Conservation (phyloP, 1,284 basidiomycete species). For the Polyporus tsugae region DNA sequence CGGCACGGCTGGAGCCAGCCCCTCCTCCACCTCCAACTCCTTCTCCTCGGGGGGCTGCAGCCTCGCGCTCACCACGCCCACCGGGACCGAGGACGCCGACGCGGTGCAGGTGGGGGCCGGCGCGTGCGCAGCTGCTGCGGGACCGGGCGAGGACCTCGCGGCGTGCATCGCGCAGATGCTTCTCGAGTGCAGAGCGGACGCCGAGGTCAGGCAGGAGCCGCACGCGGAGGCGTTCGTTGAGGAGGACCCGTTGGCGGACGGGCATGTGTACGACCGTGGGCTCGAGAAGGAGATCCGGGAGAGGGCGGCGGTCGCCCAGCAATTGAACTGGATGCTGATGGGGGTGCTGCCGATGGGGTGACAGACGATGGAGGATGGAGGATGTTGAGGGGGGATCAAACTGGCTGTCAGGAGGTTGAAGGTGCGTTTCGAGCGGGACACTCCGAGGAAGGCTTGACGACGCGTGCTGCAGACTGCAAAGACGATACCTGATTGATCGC, state of each 20-base stretch:
- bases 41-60: neutral
- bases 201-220: neutral
- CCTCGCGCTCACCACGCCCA: neutral
- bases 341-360: slow-evolving; percentile 6
- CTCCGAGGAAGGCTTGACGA: neutral
- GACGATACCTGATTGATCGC: neutral
- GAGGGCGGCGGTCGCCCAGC: slow-evolving; percentile 2
- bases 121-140: slow-evolving; percentile 5
- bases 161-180: slow-evolving; percentile 4
- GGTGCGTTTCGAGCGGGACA: neutral
- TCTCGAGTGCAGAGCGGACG: neutral
- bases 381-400: neutral
- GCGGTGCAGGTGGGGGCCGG: neutral
- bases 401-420: neutral
- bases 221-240: neutral
- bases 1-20: neutral
- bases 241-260: slow-evolving; percentile 3
- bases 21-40: neutral
- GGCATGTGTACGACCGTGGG: neutral
- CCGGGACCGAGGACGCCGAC: neutral
- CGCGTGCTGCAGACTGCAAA: neutral
- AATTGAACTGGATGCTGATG: slow-evolving; percentile 8
- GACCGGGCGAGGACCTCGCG: neutral
- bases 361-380: neutral
- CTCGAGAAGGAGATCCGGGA: slow-evolving; percentile 5